Percentiles rank a stretch among this genome's conserved stretches.
phyloP scores from a whole-genome alignment of 371 early-diverging fungal species.

The Chytridium lagenaria region DNA sequence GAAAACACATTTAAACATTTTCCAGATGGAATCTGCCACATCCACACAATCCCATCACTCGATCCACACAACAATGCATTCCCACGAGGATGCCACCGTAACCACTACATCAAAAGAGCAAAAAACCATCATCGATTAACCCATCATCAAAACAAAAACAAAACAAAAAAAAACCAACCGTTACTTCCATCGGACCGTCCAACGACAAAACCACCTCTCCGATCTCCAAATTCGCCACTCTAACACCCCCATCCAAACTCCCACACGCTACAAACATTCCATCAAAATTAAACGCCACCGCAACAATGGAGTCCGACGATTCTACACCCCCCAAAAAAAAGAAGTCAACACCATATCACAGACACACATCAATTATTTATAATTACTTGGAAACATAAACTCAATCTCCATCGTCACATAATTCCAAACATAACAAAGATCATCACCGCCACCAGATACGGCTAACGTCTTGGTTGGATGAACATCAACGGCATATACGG shows the following conservation, averaged over 20 bases:
- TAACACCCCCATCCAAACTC: constrained; percentile 94
- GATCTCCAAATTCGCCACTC: constrained; percentile 75
- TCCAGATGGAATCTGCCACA: constrained; percentile 71
- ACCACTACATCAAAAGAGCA: constrained; percentile 66
- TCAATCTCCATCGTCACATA: constrained; percentile 77
- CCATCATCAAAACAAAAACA: no score
- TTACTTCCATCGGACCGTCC: constrained; percentile 92
- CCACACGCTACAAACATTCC: constrained; percentile 89
- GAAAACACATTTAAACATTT: constrained; percentile 92
- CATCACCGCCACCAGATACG: constrained; percentile 92
- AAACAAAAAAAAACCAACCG: constrained; percentile 54
- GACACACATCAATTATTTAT: constrained; percentile 13
- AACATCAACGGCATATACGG: constrained; percentile 87
- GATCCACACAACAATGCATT: constrained; percentile 87
- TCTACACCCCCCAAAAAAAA: no score
- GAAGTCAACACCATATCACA: no score
- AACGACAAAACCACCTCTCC: constrained; percentile 69
- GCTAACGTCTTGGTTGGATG: constrained; percentile 77
- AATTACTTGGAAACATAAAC: neutral
- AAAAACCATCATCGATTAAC: neutral
- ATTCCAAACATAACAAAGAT: constrained; percentile 91
- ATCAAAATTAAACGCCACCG: constrained; percentile 83
- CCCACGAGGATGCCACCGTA: constrained; percentile 96
- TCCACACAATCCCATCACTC: constrained; percentile 76
- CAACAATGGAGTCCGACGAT: constrained; percentile 89